Conservation (phyloP, 768 basidiomycete genomes). For the Termitomyces sp. region DNA sequence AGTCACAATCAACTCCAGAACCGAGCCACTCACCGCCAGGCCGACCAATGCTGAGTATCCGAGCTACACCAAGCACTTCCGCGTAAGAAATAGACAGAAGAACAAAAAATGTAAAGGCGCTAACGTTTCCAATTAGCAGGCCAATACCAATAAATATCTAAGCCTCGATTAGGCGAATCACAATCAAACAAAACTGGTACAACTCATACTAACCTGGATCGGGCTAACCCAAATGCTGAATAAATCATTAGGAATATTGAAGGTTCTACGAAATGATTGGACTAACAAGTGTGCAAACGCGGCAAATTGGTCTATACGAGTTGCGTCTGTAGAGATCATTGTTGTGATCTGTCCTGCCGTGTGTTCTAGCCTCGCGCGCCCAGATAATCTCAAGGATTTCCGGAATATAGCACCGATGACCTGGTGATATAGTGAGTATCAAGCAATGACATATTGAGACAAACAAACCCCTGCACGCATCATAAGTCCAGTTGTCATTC, state of each 20-base stretch:
- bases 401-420: constrained; percentile 51
- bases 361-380: constrained; percentile 52
- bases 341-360: constrained; percentile 67
- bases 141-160: constrained; percentile 57
- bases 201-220: constrained; percentile 37
- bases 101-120: constrained; percentile 12
- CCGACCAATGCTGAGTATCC: constrained; percentile 72
- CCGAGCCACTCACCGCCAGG: constrained; percentile 32
- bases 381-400: constrained; percentile 66
- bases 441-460: constrained; percentile 9
- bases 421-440: constrained; percentile 15
- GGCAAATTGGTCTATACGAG: constrained; percentile 49
- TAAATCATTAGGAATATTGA: not conserved
- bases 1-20: constrained; percentile 3
- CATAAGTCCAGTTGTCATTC: constrained; percentile 45
- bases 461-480: constrained; percentile 44
- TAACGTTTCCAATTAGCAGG: constrained; percentile 56
- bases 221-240: constrained; percentile 57
- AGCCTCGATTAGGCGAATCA: not conserved
- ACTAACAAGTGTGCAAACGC: constrained; percentile 39
- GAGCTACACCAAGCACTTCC: constrained; percentile 32
- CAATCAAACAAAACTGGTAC: not conserved
- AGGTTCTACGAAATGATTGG: not conserved
- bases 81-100: not conserved
- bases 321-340: constrained; percentile 63